phyloP scores from a whole-genome alignment of 345 rosid genomes.

The Adansonia digitata region DNA sequence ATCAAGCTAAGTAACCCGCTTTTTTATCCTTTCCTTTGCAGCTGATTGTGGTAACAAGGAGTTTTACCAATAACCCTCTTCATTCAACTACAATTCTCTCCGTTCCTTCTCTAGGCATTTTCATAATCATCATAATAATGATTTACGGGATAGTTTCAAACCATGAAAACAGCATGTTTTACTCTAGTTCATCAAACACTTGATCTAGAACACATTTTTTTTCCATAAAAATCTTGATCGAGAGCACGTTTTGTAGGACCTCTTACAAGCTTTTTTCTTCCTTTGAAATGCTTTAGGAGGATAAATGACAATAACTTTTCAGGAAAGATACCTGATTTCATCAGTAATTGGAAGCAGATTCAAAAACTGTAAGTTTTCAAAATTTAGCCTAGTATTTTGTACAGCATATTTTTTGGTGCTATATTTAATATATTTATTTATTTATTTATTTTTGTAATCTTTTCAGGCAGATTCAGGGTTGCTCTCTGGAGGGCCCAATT shows the following conservation, averaged over 20 bases:
- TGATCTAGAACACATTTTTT: background rate
- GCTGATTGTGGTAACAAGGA: background rate
- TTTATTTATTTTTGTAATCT: background rate
- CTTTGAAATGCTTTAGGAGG: slow-evolving; percentile 44
- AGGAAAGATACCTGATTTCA: slow-evolving; percentile 63
- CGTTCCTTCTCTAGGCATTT: background rate
- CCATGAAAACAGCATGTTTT: background rate
- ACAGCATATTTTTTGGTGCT: background rate
- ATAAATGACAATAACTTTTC: slow-evolving; percentile 65
- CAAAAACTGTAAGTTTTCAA: slow-evolving; percentile 55
- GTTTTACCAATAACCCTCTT: background rate
- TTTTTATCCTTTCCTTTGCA: background rate
- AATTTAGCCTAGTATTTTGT: background rate
- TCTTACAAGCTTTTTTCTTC: slow-evolving; percentile 6
- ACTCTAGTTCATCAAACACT: background rate
- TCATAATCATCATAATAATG: background rate
- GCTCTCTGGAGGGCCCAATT: slow-evolving; percentile 69
- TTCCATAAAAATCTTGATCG: background rate
- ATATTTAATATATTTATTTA: too few relatives aligned
- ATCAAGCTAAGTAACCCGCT: background rate
- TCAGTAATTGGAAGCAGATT: slow-evolving; percentile 55
- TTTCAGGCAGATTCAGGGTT: slow-evolving; percentile 74
- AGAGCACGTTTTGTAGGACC: background rate
- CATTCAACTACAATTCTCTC: background rate
- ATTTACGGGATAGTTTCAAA: background rate